These are phyloP conservation scores for Pythium oligandrum DNA, from an alignment of 352 stramenopile species.

Conservation along the genomic window DNA sequence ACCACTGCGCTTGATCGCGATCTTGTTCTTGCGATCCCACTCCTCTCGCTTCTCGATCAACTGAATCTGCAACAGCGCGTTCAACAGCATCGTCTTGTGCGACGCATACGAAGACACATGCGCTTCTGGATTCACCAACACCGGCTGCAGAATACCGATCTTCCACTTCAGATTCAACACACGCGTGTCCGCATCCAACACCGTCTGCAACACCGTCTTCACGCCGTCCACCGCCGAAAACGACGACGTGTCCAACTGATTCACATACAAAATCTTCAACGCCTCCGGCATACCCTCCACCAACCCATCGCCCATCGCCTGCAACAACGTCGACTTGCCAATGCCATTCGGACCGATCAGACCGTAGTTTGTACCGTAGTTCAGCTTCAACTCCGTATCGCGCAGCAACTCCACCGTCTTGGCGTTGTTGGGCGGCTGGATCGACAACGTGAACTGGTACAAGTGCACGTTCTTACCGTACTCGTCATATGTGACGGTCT, in stretches of 20 bases:
- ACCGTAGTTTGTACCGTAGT: slow-evolving; percentile 73
- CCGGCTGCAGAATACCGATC: slow-evolving; percentile 29
- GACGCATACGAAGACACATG: slow-evolving; percentile 20
- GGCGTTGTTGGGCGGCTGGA: too few species aligned
- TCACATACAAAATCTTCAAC: slow-evolving; percentile 55
- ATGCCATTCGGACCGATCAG: slow-evolving; percentile 83
- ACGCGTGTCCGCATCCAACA: slow-evolving; percentile 40
- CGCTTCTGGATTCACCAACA: slow-evolving; percentile 13
- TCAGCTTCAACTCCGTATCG: slow-evolving; percentile 70
- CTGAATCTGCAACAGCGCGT: slow-evolving; percentile 31
- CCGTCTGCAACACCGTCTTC: slow-evolving; percentile 36
- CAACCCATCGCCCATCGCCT: slow-evolving; percentile 89
- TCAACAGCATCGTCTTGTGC: slow-evolving; percentile 28
- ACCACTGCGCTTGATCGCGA: slow-evolving; percentile 50
- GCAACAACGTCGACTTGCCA: slow-evolving; percentile 92
- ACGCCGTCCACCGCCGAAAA: slow-evolving; percentile 17
- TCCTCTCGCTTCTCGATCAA: slow-evolving; percentile 33
- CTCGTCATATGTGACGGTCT: slow-evolving; percentile 57
- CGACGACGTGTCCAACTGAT: slow-evolving; percentile 49
- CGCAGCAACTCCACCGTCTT: slow-evolving; percentile 60
- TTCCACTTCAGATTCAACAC: slow-evolving; percentile 32
- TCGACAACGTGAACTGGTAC: slow-evolving; percentile 48
- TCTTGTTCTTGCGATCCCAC: slow-evolving; percentile 31
- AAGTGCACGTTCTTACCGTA: slow-evolving; percentile 54
- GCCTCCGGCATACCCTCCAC: slow-evolving; percentile 40